phyloP scores from a whole-genome alignment of 2,329 filamentous ascomycete genomes.

The Phaeosphaeria sp. region DNA sequence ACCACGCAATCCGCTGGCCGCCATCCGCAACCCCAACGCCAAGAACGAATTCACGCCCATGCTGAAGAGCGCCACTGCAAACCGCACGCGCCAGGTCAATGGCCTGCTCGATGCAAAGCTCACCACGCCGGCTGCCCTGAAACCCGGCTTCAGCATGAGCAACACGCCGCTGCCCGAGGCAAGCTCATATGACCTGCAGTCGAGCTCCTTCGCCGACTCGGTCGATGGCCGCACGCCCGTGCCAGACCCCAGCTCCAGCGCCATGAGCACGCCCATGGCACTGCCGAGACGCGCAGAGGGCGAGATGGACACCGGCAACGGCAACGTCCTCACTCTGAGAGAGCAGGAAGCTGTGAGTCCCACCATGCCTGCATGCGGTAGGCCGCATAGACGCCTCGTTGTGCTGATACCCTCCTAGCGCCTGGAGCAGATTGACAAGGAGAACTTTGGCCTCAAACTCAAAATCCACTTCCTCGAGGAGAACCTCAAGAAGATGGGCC shows the following conservation, averaged over 20 bases:
- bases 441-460: slow-evolving; percentile 81
- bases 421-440: slow-evolving; percentile 96
- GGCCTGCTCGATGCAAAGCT: slow-evolving; percentile 46
- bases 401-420: slow-evolving; percentile 53
- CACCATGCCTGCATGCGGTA: too few species aligned
- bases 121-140: slow-evolving; percentile 71
- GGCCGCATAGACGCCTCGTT: too few species aligned
- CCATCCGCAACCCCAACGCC: slow-evolving; percentile 59
- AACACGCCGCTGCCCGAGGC: slow-evolving; percentile 81
- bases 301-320: slow-evolving; percentile 77
- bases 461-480: slow-evolving; percentile 88
- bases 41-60: slow-evolving; percentile 91
- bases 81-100: slow-evolving; percentile 59
- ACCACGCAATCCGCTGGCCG: slow-evolving; percentile 74
- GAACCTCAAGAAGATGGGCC: slow-evolving; percentile 83
- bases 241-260: slow-evolving; percentile 79
- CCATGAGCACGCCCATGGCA: slow-evolving; percentile 79
- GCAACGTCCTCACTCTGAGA: slow-evolving; percentile 87
- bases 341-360: slow-evolving; percentile 84
- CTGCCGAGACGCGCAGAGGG: slow-evolving; percentile 69
- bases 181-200: slow-evolving; percentile 60
- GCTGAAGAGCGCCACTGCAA: slow-evolving; percentile 81
- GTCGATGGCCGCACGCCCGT: slow-evolving; percentile 72
- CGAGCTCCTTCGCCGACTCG: slow-evolving; percentile 61
- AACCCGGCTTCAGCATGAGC: slow-evolving; percentile 68